A percentile compares a stretch with the other conserved stretches of the same genome.
phyloP scores from a whole-genome alignment of 768 basidiomycete species.

The Fomitopsis serialis region DNA sequence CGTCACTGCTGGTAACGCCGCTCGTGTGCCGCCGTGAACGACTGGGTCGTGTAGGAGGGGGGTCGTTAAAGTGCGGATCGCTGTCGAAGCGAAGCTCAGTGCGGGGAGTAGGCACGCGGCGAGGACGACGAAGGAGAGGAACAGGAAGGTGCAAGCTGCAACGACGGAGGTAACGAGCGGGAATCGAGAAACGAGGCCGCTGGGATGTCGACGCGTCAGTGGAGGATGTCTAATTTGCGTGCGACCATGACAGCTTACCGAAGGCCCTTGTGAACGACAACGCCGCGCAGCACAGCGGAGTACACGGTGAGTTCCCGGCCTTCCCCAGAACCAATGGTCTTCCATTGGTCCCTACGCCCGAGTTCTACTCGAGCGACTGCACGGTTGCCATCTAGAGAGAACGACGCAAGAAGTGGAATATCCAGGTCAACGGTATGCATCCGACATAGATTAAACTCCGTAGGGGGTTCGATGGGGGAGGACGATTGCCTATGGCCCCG shows the following conservation, averaged over 20 bases:
- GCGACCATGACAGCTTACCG: conserved; percentile 40
- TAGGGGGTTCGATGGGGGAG: conserved; percentile 29
- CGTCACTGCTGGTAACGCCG: conserved; percentile 6
- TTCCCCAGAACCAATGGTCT: conserved; percentile 57
- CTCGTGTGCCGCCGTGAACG: conserved; percentile 11
- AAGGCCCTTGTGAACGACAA: conserved; percentile 60
- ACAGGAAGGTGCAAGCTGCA: conserved; percentile 30
- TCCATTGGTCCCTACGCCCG: conserved; percentile 74
- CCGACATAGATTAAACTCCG: conserved; percentile 34
- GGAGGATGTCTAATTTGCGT: background rate
- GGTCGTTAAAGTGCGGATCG: conserved; percentile 1
- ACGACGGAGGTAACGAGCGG: conserved; percentile 51
- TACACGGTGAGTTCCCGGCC: conserved; percentile 69
- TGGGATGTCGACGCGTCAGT: conserved; percentile 21
- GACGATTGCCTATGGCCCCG: conserved; percentile 49
- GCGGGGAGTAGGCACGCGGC: conserved; percentile 27
- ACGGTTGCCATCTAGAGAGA: conserved; percentile 40
- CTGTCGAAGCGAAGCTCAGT: conserved; percentile 22
- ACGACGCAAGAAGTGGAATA: conserved; percentile 54
- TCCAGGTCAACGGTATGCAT: conserved; percentile 40
- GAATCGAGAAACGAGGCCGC: conserved; percentile 66
- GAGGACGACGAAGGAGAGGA: conserved; percentile 26
- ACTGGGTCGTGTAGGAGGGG: conserved; percentile 8
- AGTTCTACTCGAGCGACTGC: conserved; percentile 62
- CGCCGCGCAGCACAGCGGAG: conserved; percentile 56